Base-by-base conservation (phyloP, 2,329 filamentous ascomycete genomes). In the Cladosporium sp. region DNA sequence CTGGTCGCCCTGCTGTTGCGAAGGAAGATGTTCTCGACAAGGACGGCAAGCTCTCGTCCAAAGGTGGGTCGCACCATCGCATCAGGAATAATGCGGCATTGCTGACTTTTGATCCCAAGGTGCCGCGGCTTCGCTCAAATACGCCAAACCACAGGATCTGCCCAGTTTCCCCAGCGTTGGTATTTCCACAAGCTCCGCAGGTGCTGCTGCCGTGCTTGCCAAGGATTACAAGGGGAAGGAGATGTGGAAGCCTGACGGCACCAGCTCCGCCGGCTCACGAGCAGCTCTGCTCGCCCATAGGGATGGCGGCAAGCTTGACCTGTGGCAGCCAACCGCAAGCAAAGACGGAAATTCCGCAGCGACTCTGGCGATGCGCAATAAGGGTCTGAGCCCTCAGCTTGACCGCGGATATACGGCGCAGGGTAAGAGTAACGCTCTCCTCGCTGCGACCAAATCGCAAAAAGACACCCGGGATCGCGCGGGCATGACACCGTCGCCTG, bases 361-460 rank as follows among this genome's bases (percentile, higher is more conserved):
- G 2, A 83, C 74, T 38, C 77, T 85, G 55, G 84, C 84, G n/a
- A 82, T 86, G 67, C 77, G 76, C 58, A 78, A 75, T 43, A 76
- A 77, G 51, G 68, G 67, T 33, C 61, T 74, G 37, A 73, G 70
- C 56, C 71, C 74, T 4, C 69, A 74, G 52, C 63, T 72, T 28
- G 74, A 76, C 61, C 71, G 72, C 57, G 73, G 72, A 34, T 72
- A 74, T 58, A 75, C 70, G 16, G 70, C 69, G 9, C 69, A 83
- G 22, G 77, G 79, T 42, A 77, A 76, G 34, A 79, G 81, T 56
- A 84, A 81, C 54, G 89, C 89, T 1, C 74, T 92, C 43, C 73
- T 81, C 34, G 89, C 89, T 40, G 90, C 89, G 10, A 86, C 85
- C 46, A 87, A 83, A 28, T 89, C 89, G n/a, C 84, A 89, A 72